phyloP scores from a whole-genome alignment of 2,329 filamentous ascomycete species.

The Xylariales sp. region DNA sequence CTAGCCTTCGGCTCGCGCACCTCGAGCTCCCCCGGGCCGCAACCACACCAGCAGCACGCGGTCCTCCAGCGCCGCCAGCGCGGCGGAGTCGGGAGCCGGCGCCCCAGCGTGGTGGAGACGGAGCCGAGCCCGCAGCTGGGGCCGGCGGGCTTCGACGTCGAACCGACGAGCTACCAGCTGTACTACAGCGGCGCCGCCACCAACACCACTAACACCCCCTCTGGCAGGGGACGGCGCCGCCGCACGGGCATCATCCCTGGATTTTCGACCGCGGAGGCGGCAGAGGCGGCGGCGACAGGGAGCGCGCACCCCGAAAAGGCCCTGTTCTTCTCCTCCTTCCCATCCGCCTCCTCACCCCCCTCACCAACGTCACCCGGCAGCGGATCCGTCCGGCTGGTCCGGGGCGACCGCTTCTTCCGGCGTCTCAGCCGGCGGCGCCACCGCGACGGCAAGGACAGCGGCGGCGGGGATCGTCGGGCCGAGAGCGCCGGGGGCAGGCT shows the following conservation, averaged over 20 bases:
- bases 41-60: slow-evolving; percentile 22
- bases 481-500: slow-evolving; percentile 8
- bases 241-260: no score
- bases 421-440: slow-evolving; percentile 3
- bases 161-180: slow-evolving; percentile 23
- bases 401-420: slow-evolving; percentile 4
- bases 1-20: slow-evolving; percentile 5
- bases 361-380: no score
- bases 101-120: slow-evolving; percentile 37
- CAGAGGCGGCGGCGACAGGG: slow-evolving; percentile 1
- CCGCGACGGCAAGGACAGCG: not conserved
- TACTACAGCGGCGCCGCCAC: slow-evolving; percentile 15
- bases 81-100: no score
- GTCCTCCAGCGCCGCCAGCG: no score
- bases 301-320: not conserved
- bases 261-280: no score
- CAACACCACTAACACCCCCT: no score
- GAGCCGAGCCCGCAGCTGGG: slow-evolving; percentile 35
- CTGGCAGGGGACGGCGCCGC: slow-evolving; percentile 12
- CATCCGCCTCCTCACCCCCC: no score
- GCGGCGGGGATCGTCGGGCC: not conserved
- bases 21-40: slow-evolving; percentile 16
- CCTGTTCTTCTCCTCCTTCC: no score
- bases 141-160: slow-evolving; percentile 15
- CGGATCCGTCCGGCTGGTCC: not conserved